Conservation (phyloP, 108 stramenopile genomes). For the Pseudonitzschia multiseries region DNA sequence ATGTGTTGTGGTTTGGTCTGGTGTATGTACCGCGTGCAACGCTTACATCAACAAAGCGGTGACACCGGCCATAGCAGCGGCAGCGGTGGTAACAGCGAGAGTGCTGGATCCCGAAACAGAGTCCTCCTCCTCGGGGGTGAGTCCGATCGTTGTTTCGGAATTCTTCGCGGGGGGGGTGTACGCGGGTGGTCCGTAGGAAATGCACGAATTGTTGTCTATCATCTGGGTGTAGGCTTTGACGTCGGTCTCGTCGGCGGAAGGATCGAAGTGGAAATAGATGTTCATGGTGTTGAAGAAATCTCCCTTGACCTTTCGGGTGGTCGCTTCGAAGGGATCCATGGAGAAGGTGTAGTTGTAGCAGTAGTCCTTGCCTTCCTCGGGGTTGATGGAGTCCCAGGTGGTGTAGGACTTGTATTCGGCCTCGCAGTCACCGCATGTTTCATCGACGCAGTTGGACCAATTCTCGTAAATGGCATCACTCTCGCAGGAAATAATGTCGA, state of each 20-base stretch:
- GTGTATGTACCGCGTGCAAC: background rate
- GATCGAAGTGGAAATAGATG: background rate
- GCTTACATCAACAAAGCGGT: background rate
- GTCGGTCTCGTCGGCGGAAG: background rate
- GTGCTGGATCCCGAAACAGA: background rate
- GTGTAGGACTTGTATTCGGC: slow-evolving; percentile 5
- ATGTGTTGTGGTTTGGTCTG: background rate
- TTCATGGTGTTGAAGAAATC: background rate
- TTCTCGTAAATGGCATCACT: background rate
- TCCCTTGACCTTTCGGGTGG: background rate
- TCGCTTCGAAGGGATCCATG: background rate
- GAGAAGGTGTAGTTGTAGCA: slow-evolving; percentile 11
- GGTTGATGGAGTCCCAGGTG: background rate
- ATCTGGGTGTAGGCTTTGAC: background rate
- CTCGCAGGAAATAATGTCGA: slow-evolving; percentile 3
- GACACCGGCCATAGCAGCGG: background rate
- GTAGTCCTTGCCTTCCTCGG: background rate
- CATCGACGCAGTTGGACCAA: background rate
- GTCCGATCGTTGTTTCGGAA: no score
- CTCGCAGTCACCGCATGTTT: background rate
- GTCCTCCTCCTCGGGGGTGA: background rate
- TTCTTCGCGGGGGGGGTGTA: background rate
- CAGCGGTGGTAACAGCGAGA: background rate
- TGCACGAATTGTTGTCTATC: background rate
- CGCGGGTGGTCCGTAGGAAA: background rate